Evolutionary conservation across 176 grass and related monocot genomes (phyloP).

Genomic region (Dactylis glomerata): DNA sequence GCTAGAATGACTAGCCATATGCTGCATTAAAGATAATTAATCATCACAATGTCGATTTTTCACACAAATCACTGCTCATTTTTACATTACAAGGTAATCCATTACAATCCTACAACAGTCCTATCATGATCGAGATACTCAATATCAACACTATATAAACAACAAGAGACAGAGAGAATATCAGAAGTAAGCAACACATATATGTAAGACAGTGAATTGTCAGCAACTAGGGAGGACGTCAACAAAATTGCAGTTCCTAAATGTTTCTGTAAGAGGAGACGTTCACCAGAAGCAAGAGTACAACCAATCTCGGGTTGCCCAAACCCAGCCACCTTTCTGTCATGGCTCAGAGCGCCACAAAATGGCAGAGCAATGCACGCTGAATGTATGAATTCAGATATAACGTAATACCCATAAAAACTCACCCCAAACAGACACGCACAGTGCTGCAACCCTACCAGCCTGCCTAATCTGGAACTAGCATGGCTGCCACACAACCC

Average conservation of each 20-base stretch:
- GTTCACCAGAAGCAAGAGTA: neutral
- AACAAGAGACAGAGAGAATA: neutral
- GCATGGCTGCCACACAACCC: neutral
- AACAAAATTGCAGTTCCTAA: neutral
- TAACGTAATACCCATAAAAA: neutral
- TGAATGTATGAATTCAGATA: neutral
- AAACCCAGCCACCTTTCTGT: slow-evolving; percentile 31
- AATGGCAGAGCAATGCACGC: slow-evolving; percentile 10
- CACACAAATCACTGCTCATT: neutral
- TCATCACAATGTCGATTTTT: neutral
- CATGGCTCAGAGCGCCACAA: slow-evolving; percentile 12
- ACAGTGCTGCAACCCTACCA: slow-evolving; percentile 9
- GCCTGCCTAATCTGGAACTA: slow-evolving; percentile 29
- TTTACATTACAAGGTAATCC: neutral
- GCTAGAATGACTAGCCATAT: neutral
- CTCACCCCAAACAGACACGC: neutral
- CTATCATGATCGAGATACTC: neutral
- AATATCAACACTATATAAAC: neutral
- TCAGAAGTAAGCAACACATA: neutral
- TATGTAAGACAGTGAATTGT: slow-evolving; percentile 3
- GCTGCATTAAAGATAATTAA: neutral
- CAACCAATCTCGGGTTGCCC: neutral
- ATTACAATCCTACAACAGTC: neutral
- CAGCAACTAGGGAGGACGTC: neutral
- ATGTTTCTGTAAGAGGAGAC: slow-evolving; percentile 33